phyloP scores from a whole-genome alignment of 805 yeast species.

The Dipodascopsis uninucleata region DNA sequence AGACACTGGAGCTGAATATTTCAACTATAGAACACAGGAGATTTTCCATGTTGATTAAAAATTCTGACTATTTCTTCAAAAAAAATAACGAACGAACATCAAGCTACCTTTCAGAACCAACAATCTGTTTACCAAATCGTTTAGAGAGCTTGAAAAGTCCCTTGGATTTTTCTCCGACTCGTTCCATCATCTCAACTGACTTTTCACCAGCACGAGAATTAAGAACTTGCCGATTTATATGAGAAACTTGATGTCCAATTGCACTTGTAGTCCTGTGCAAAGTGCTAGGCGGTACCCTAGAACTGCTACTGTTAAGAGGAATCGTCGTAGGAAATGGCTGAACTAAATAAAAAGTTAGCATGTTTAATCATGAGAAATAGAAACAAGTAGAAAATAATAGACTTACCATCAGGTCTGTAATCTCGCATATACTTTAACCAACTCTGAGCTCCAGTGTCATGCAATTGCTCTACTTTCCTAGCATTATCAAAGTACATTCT shows the following conservation, averaged over 20 bases:
- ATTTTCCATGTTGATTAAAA: too few relatives aligned
- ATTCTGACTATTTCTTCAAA: too few relatives aligned
- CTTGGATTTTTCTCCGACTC: conserved; percentile 17
- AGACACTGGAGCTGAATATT: too few relatives aligned
- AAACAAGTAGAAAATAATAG: neutral
- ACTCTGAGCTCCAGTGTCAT: conserved; percentile 13
- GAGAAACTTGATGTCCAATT: conserved; percentile 16
- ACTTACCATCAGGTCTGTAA: conserved; percentile 17
- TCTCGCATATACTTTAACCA: conserved; percentile 22
- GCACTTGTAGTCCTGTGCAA: conserved; percentile 19
- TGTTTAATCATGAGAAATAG: neutral
- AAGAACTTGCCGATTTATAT: conserved; percentile 14
- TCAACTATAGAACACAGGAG: too few relatives aligned
- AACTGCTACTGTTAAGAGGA: too few relatives aligned
- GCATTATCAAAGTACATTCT: conserved; percentile 13
- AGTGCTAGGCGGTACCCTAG: conserved; percentile 1
- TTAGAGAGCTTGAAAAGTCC: conserved; percentile 11
- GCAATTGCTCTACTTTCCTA: conserved; percentile 7
- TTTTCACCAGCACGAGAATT: conserved; percentile 14
- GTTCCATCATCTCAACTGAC: conserved; percentile 20
- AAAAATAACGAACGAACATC: too few relatives aligned
- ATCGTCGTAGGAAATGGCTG: too few relatives aligned
- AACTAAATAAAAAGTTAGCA: too few relatives aligned
- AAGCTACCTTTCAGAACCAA: conserved; percentile 9
- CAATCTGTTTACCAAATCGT: conserved; percentile 14